Conservation (phyloP, 139 green algal species). For the Pycnococcus provasolii region DNA sequence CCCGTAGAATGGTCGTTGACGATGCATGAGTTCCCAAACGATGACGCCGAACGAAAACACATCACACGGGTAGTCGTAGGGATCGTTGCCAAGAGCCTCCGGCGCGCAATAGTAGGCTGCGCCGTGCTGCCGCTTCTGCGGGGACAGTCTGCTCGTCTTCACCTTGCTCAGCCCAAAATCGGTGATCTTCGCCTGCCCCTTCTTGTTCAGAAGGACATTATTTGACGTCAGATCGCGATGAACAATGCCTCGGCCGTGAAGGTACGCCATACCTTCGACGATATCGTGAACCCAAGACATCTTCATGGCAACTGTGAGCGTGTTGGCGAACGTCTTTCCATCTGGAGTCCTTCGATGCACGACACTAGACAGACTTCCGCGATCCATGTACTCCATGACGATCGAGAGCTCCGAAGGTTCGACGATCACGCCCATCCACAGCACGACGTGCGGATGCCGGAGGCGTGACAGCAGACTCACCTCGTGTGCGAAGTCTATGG, state of each 20-base stretch:
- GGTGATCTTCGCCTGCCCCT: neutral
- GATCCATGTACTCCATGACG: constrained; percentile 17
- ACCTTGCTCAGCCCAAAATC: neutral
- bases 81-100: no score
- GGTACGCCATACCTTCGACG: neutral
- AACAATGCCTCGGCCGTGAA: neutral
- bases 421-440: neutral
- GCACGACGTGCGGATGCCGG: no score
- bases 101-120: no score
- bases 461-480: no score
- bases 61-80: no score
- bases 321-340: neutral
- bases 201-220: neutral
- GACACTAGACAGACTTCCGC: constrained; percentile 53
- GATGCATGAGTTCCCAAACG: no score
- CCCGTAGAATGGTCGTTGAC: no score
- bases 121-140: no score
- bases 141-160: no score
- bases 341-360: constrained; percentile 33
- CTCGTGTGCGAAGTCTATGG: no score
- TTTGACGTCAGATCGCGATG: neutral
- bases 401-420: no score
- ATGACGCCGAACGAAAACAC: no score
- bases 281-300: neutral
- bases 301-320: neutral